Evolutionary conservation across 1,139 yeast genomes (phyloP), one percentile per base, ranked within the genome.

Genomic region (Groenewaldozyma sp.): DNA sequence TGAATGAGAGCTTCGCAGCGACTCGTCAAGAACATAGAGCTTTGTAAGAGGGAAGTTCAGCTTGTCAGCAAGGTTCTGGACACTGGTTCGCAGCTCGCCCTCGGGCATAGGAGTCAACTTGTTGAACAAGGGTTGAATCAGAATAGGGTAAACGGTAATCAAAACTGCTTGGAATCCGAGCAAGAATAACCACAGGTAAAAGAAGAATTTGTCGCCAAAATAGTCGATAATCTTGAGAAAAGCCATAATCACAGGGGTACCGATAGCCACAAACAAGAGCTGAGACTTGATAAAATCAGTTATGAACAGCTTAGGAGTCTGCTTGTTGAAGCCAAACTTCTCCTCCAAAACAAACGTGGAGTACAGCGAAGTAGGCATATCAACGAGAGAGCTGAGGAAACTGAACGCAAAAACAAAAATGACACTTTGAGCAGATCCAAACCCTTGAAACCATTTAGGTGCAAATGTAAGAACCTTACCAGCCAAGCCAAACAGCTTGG

Each of bases 1-100:
- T 4, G 97, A 88, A 63, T 91, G 98, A 11, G 94, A 77, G 1
- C 95, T 84, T 65, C 97, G 81, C 60, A 82, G 84, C 37, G 97
- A 88, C 11, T 97, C 97, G 59, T 91, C 98, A 58, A 88, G 76
- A 37, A 88, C 95, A 54, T 74, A 83, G 44, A 91, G 68, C 56
- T 86, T 79, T 43, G 79, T 74, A 58, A 87, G 74, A 49, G 98
- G 98, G 75, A 91, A 91, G 28, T 76, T 68, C 56, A 84, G 83
- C 41, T 71, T 63, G 11, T 67, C 58, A 22, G 98, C 96, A 48
- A 91, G 73, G 20, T 73, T 67, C 61, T 87, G 94, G 59, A 91
- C 87, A 7, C 83, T 78, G 10, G 73, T 65, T 60, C 84, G 83
- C 65, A 91, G 73, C 57, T 86, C 87, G 26, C 97, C 97, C 34